phyloP scores from a whole-genome alignment of 2,329 filamentous ascomycete species.

The Claviceps digitariae region DNA sequence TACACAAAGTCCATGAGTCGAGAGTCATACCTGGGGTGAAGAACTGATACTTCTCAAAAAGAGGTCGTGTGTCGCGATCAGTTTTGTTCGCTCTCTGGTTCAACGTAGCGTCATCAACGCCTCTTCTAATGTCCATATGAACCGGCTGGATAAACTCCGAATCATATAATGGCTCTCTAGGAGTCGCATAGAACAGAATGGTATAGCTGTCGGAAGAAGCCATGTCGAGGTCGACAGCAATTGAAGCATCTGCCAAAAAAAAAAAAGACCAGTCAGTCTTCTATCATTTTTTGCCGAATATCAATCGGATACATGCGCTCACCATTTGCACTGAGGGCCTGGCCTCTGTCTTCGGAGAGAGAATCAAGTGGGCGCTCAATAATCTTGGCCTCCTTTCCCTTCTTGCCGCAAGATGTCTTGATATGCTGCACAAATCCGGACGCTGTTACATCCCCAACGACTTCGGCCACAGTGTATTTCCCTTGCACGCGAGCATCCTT shows the following conservation, averaged over 20 bases:
- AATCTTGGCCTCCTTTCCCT: conserved; percentile 24
- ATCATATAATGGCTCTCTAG: conserved; percentile 46
- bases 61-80: conserved; percentile 30
- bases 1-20: not conserved
- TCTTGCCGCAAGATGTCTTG: conserved; percentile 28
- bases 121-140: conserved; percentile 63
- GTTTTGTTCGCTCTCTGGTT: conserved; percentile 26
- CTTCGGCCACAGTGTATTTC: conserved; percentile 40
- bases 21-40: conserved; percentile 60
- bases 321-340: conserved; percentile 36
- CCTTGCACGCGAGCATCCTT: conserved; percentile 21
- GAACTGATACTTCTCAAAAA: conserved; percentile 93
- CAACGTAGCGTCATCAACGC: conserved; percentile 17
- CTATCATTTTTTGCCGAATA: not conserved
- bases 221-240: conserved; percentile 34
- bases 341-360: conserved; percentile 29
- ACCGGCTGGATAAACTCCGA: conserved; percentile 47
- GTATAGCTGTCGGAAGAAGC: conserved; percentile 44
- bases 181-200: conserved; percentile 60
- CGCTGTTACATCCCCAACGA: conserved; percentile 35
- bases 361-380: conserved; percentile 27
- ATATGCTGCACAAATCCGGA: conserved; percentile 31
- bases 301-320: conserved; percentile 7
- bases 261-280: not conserved
- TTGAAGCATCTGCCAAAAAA: conserved; percentile 30